Evolutionary conservation across 2,329 filamentous ascomycete species (phyloP), one percentile per base, ranked within the genome.

Genomic region (Aspergillus hiratsukae): DNA sequence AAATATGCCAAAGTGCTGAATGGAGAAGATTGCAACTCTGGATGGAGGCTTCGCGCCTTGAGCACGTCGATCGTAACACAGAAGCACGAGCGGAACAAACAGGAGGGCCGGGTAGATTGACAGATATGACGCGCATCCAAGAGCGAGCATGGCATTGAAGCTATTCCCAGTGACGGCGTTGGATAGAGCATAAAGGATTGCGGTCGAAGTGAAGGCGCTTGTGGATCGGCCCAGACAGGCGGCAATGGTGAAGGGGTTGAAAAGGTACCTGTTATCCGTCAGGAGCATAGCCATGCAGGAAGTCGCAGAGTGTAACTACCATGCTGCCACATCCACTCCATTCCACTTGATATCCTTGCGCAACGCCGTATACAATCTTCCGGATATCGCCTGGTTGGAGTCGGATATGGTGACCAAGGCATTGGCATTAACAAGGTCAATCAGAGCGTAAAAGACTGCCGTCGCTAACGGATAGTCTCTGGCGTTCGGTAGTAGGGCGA

Each of bases 231-330:
- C 93, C 57, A 99, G 82, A 72, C 93, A 97, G 19, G 91, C 92
- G 48, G 91, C 86, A 58, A 99, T 85, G 1, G 92, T 96, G 70
- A 96, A 96, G 0, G 94, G 94, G 71, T 95, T 97, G 77, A 97
- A 93, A 2, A 99, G 83, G 70, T 90, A 97, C 62, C 90, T 94
- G 45, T 14, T 27, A n/a, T 10, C 31, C 21, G 49, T 63, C 48
- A 62, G 49, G 48, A 27, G 43, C 25, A 27, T 35, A 19, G 17
- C 25, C 8, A 41, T 35, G 0, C 23, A 8, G 10, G 21, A 21
- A 35, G 28, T 11, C 5, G 7, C 27, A 49, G 23, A 23, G 7
- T 29, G 43, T 40, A 66, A 83, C 67, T 83, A 94, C 87, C 88
- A 85, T 60, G 92, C 90, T 52, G 89, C 91, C 62, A 97, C 83